A percentile compares a stretch with the other conserved stretches of the same genome.
Evolutionary conservation across 768 basidiomycete species (phyloP).

Genomic region (Dacryopinax primogenitus): DNA sequence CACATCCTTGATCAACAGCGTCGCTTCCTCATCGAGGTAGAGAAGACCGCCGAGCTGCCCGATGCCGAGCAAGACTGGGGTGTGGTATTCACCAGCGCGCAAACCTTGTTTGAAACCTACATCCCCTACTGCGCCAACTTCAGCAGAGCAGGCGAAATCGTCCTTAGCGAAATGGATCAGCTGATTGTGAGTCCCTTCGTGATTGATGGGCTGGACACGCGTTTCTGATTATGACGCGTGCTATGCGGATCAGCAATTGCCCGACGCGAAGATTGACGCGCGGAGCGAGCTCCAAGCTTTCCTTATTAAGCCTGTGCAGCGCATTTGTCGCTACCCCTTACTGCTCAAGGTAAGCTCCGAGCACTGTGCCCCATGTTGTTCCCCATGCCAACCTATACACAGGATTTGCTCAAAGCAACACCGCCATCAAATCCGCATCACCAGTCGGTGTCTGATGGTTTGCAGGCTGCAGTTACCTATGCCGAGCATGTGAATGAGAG

Average conservation of each 20-base stretch:
- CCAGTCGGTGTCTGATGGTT: constrained; percentile 72
- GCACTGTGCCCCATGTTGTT: not conserved
- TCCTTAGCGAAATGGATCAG: constrained; percentile 74
- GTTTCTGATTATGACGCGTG: not conserved
- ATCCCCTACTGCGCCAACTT: constrained; percentile 97
- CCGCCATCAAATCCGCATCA: constrained; percentile 43
- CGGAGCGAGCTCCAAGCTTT: constrained; percentile 90
- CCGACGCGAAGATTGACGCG: constrained; percentile 53
- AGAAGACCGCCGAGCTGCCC: constrained; percentile 67
- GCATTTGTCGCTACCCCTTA: constrained; percentile 96
- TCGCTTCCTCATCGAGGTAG: constrained; percentile 79
- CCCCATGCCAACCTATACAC: not conserved
- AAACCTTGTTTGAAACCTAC: constrained; percentile 77
- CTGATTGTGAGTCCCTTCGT: constrained; percentile 38
- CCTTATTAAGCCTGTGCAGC: constrained; percentile 96
- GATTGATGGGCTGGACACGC: constrained; percentile 6
- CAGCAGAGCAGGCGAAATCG: constrained; percentile 70
- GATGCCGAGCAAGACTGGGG: constrained; percentile 87
- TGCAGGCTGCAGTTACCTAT: constrained; percentile 79
- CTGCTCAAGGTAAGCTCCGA: constrained; percentile 62
- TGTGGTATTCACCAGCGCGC: constrained; percentile 65
- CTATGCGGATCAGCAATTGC: not conserved
- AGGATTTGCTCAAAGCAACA: constrained; percentile 24
- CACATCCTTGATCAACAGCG: constrained; percentile 94
- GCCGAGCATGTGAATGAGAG: constrained; percentile 94